Percentiles rank a stretch among this genome's conserved stretches.
phyloP scores from a whole-genome alignment of 192 early-diverging fungal genomes.

The Rhizoclosmatium sp. region DNA sequence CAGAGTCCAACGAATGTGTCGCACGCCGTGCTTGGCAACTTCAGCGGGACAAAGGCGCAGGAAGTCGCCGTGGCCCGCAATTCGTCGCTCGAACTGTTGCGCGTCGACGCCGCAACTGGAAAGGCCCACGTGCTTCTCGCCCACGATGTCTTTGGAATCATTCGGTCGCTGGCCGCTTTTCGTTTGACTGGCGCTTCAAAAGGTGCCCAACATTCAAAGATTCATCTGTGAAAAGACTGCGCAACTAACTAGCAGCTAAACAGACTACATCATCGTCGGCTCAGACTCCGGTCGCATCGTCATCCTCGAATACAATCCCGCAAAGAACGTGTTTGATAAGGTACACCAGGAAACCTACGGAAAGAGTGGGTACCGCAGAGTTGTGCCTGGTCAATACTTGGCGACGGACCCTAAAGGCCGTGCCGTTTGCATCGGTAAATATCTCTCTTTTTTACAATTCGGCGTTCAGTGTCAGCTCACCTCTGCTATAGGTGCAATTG shows the following conservation, averaged over 20 bases:
- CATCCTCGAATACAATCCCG: slow-evolving; percentile 87
- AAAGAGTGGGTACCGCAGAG: slow-evolving; percentile 87
- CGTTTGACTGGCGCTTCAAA: slow-evolving; percentile 88
- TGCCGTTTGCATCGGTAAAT: slow-evolving; percentile 86
- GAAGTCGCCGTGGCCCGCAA: slow-evolving; percentile 83
- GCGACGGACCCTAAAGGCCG: slow-evolving; percentile 96
- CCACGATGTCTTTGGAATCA: slow-evolving; percentile 84
- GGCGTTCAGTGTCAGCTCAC: neutral
- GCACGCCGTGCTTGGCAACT: slow-evolving; percentile 79
- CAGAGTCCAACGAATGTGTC: slow-evolving; percentile 79
- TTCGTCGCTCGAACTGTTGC: slow-evolving; percentile 79
- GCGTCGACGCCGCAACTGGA: slow-evolving; percentile 79
- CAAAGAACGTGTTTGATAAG: slow-evolving; percentile 74
- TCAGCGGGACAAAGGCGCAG: slow-evolving; percentile 89
- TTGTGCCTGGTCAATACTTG: slow-evolving; percentile 94
- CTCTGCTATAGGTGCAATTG: slow-evolving; percentile 72
- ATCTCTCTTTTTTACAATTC: neutral
- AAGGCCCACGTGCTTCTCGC: slow-evolving; percentile 77
- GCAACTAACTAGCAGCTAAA: neutral
- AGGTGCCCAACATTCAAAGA: slow-evolving; percentile 60
- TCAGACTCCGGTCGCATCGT: slow-evolving; percentile 90
- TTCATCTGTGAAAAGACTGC: neutral
- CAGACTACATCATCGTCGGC: slow-evolving; percentile 91
- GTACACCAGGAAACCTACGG: slow-evolving; percentile 95
- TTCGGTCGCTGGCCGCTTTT: slow-evolving; percentile 84